Percentiles rank a stretch among this genome's conserved stretches.
Conservation (phyloP, 768 basidiomycete species). For the Astraeus odoratus region DNA sequence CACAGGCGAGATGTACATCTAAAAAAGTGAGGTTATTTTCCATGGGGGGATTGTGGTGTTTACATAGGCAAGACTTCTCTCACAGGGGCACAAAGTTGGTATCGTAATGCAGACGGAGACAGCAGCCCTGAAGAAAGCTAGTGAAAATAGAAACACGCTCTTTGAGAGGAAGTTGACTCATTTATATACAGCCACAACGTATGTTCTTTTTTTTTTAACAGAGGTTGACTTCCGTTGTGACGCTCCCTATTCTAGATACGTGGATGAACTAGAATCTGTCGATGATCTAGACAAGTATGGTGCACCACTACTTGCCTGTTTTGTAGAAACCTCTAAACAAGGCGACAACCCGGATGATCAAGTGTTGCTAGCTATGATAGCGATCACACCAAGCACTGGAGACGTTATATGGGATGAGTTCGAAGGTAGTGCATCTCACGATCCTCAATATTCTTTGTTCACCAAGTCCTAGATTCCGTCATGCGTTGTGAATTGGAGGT, state of each 20-base stretch:
- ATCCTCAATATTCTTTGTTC: constrained; percentile 3
- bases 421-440: constrained; percentile 39
- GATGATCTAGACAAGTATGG: constrained; percentile 52
- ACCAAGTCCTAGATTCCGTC: constrained; percentile 47
- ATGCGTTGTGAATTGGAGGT: constrained; percentile 92
- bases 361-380: constrained; percentile 63
- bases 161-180: constrained; percentile 73
- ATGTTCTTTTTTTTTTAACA: constrained; percentile 26
- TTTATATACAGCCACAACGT: constrained; percentile 87
- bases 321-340: constrained; percentile 45
- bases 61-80: constrained; percentile 47
- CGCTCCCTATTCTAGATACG: constrained; percentile 47
- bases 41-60: background rate
- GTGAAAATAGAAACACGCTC: constrained; percentile 64
- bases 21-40: constrained; percentile 49
- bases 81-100: constrained; percentile 77
- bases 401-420: constrained; percentile 94
- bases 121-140: constrained; percentile 79
- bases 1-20: constrained; percentile 64
- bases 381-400: constrained; percentile 81
- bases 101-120: constrained; percentile 81
- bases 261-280: constrained; percentile 69
- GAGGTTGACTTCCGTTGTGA: constrained; percentile 2
- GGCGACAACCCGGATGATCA: constrained; percentile 17
- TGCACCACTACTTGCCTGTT: constrained; percentile 64